Base-by-base conservation (phyloP, 768 basidiomycete genomes). In the Collybia sp. region DNA sequence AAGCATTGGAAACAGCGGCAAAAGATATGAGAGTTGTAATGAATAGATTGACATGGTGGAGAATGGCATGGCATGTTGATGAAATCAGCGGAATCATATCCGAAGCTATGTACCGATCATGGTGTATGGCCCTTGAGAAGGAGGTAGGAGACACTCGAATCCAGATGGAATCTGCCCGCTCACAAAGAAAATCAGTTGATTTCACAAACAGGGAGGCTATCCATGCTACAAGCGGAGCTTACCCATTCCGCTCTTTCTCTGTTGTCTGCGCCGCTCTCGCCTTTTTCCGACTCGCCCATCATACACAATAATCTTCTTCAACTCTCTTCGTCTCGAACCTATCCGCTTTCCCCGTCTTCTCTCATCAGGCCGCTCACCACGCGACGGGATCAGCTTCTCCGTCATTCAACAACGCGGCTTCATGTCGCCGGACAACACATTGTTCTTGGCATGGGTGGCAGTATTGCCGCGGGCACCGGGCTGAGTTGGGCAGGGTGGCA, bases 371-470 rank as follows among this genome's bases (percentile, higher is more conserved):
- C 85, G 1, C 63, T 88, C 41, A 55, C 64, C 46, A 57, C 64
- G 8, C 76, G 87, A 2, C 72, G 74, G 42, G 57, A 55, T 9
- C 82, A 85, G 53, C 66, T 89, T 39, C 62, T 70, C n/a, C 58
- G 63, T 35, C 70, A 75, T 45, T 77, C 83, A 12, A 84, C 82
- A 2, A 65, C 70, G 6, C 70, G 69, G 13, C 68, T 91, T 25
- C 85, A 90, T 54, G 55, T 76, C n/a, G 68, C 78, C 15, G 87
- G 78, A 3, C 85, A 89, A 55, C 68, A 69, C 10, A 71, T 72
- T 2, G 71, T 83, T 11, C 49, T 83, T 6, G 72, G 71, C 1
- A 74, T 77, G 57, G 63, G 74, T 11, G 69, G 71, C 1, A 74
- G 80, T 9, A 54, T 77, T 2, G 60, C 73, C 1, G 62, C 69